Evolutionary conservation across 2,329 filamentous ascomycete species (phyloP).

Genomic region (Daldinia sp.): DNA sequence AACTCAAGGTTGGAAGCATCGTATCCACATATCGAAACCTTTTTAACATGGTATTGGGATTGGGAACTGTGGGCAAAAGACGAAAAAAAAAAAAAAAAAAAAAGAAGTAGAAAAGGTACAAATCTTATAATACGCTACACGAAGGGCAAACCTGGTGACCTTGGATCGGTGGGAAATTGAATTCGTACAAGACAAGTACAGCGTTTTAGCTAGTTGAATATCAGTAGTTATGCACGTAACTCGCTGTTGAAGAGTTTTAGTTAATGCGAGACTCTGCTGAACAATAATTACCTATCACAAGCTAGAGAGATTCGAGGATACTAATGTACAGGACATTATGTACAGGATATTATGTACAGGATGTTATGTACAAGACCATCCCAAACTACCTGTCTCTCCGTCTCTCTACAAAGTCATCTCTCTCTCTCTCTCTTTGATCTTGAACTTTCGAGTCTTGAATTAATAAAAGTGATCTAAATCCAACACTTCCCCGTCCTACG

Average conservation of each 20-base stretch:
- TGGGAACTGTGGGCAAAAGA: neutral
- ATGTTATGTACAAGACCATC: neutral
- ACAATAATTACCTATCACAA: conserved; percentile 25
- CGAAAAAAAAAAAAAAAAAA: too few relatives aligned
- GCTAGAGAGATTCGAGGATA: conserved; percentile 13
- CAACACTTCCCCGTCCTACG: conserved; percentile 21
- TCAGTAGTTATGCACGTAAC: conserved; percentile 36
- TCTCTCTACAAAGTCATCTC: neutral
- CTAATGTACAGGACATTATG: too few relatives aligned
- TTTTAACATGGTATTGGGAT: neutral
- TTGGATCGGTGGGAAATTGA: neutral
- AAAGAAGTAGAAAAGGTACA: too few relatives aligned
- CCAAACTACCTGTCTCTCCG: too few relatives aligned
- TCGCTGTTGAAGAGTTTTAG: conserved; percentile 17
- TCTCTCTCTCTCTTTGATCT: neutral
- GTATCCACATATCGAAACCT: neutral
- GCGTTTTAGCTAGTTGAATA: conserved; percentile 36
- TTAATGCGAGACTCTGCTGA: conserved; percentile 15
- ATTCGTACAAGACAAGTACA: conserved; percentile 17
- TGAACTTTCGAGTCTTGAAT: conserved; percentile 5
- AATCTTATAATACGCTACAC: too few relatives aligned
- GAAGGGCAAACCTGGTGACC: neutral
- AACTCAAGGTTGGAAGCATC: conserved; percentile 3
- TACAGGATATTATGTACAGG: too few relatives aligned
- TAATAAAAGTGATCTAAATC: neutral